Evolutionary conservation across 2,329 filamentous ascomycete species (phyloP).

Genomic region (Dothidotthia symphoricarpi): DNA sequence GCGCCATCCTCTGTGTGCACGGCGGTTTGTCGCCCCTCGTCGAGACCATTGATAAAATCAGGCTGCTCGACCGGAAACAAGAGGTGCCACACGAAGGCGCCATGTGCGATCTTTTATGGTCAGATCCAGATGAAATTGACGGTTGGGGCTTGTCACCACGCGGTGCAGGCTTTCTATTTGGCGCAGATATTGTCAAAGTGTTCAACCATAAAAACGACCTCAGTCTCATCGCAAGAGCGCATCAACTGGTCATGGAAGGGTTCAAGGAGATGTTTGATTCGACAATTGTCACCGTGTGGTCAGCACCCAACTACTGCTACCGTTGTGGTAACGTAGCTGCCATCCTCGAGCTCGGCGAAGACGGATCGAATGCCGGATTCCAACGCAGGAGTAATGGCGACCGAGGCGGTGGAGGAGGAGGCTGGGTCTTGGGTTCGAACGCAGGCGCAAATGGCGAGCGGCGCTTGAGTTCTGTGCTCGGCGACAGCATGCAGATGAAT

Average conservation of each 20-base stretch:
- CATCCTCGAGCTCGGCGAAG: constrained; percentile 87
- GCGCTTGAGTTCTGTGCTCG: constrained; percentile 41
- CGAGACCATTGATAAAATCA: constrained; percentile 92
- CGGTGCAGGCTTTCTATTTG: constrained; percentile 93
- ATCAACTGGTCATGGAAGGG: constrained; percentile 98
- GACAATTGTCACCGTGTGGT: constrained; percentile 94
- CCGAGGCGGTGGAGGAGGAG: constrained; percentile 46
- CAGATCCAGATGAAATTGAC: constrained; percentile 95
- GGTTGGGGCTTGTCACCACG: constrained; percentile 94
- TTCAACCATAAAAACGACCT: constrained; percentile 96
- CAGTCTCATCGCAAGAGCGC: constrained; percentile 85
- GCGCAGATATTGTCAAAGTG: constrained; percentile 86
- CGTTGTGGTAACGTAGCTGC: constrained; percentile 68
- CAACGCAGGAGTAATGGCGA: constrained; percentile 65
- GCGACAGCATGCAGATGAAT: constrained; percentile 44
- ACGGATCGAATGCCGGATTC: constrained; percentile 58
- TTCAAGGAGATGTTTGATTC: constrained; percentile 97
- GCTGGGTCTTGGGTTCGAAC: constrained; percentile 38
- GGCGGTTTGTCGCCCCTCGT: constrained; percentile 89
- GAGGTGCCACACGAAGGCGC: constrained; percentile 97
- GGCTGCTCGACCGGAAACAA: constrained; percentile 87
- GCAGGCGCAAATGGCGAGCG: constrained; percentile 35
- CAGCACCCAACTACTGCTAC: constrained; percentile 71
- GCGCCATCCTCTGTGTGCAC: constrained; percentile 89
- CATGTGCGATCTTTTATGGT: constrained; percentile 99